These are phyloP conservation scores for Tolypocladium sp. DNA, from an alignment of 2,329 filamentous ascomycete species.

Conservation along the genomic window DNA sequence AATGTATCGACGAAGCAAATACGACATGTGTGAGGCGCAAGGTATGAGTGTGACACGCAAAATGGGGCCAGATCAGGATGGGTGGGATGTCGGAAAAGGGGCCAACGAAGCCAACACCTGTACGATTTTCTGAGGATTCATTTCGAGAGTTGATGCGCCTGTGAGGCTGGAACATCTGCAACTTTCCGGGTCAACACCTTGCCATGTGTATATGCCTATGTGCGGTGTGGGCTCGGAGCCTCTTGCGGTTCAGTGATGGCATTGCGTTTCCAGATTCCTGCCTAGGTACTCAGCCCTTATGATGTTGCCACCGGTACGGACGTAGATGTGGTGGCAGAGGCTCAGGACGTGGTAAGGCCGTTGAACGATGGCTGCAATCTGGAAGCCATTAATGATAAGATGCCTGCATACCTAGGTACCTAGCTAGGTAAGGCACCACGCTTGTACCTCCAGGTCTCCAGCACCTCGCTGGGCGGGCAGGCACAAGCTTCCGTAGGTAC, in stretches of 20 bases:
- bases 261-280: not conserved
- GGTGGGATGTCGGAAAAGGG: not conserved
- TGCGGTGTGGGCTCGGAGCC: not conserved
- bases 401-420: not conserved
- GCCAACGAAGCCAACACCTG: not conserved
- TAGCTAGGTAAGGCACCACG: no score
- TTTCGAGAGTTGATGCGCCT: not conserved
- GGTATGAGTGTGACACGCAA: not conserved
- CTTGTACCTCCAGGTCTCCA: no score
- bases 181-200: not conserved
- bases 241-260: not conserved
- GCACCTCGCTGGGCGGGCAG: no score
- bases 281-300: not conserved
- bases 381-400: not conserved
- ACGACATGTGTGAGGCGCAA: not conserved
- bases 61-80: not conserved
- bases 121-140: not conserved
- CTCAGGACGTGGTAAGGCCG: not conserved
- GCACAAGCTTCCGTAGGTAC: no score
- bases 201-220: not conserved
- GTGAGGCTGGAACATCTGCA: not conserved
- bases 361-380: not conserved
- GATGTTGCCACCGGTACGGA: not conserved
- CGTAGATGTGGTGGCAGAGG: not conserved
- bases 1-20: not conserved